These are phyloP conservation scores for Paramecium pentaurelia DNA, from an alignment of 73 alveolate genomes.

Conservation along the genomic window DNA sequence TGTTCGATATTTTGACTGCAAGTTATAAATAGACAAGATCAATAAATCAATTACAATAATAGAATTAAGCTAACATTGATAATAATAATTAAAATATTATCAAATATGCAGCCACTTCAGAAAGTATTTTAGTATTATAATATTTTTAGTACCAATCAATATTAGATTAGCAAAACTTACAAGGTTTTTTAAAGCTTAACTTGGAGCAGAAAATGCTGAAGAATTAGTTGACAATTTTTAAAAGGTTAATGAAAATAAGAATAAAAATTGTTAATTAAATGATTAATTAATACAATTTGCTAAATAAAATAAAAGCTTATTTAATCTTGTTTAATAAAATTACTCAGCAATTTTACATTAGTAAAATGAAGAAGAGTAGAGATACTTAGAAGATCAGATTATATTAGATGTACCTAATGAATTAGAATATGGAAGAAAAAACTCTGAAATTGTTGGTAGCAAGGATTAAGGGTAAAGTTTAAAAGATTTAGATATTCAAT, in stretches of 20 bases:
- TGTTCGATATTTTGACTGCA: background rate
- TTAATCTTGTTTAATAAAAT: background rate
- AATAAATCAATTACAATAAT: background rate
- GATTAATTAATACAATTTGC: background rate
- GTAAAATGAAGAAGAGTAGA: background rate
- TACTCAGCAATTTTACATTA: background rate
- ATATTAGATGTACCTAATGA: background rate
- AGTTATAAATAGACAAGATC: background rate
- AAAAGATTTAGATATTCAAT: background rate
- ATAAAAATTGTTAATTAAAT: background rate
- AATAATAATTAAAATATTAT: background rate
- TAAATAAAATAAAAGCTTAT: background rate
- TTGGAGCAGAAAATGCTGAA: background rate
- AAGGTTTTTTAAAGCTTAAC: slow-evolving; percentile 16
- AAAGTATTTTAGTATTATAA: background rate
- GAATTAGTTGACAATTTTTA: background rate
- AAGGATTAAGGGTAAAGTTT: background rate
- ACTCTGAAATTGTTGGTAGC: background rate
- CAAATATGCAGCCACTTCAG: background rate
- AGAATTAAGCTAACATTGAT: background rate
- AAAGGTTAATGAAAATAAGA: background rate
- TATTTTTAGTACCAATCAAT: background rate
- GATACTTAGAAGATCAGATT: background rate
- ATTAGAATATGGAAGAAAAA: background rate
- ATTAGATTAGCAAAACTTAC: slow-evolving; percentile 3